Percentiles rank a stretch among this genome's conserved stretches.
phyloP scores from a whole-genome alignment of 331 rosid genomes.

The Saraca asoca region DNA sequence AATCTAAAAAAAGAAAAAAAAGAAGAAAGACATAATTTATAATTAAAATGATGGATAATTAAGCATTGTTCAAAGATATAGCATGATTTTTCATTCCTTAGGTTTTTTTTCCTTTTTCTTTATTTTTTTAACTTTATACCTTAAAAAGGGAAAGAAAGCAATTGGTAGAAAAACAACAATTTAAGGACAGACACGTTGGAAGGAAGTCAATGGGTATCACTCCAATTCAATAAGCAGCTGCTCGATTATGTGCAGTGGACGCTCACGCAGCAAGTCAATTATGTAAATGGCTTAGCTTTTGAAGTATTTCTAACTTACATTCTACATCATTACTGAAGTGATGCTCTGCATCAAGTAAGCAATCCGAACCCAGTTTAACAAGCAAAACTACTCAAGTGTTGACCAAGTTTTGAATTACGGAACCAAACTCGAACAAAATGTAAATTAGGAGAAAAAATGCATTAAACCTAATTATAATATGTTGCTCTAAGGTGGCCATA shows the following conservation, averaged over 20 bases:
- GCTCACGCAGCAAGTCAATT: not conserved
- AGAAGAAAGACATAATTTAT: not conserved
- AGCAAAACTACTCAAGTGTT: too few relatives aligned
- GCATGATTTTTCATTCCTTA: slow-evolving; percentile 10
- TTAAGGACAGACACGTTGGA: slow-evolving; percentile 22
- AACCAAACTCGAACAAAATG: too few relatives aligned
- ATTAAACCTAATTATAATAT: too few relatives aligned
- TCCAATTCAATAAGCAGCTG: slow-evolving; percentile 6
- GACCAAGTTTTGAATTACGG: too few relatives aligned
- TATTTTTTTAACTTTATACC: slow-evolving; percentile 20
- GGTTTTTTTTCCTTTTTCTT: not conserved
- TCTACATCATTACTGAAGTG: not conserved
- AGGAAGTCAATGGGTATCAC: slow-evolving; percentile 19
- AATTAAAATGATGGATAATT: not conserved
- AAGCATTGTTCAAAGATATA: slow-evolving; percentile 25
- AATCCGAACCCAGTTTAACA: not conserved
- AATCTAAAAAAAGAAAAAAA: slow-evolving; percentile 48
- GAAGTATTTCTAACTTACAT: too few relatives aligned
- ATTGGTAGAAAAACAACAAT: slow-evolving; percentile 28
- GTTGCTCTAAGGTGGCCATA: not conserved
- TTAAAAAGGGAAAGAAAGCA: not conserved
- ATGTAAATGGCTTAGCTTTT: not conserved
- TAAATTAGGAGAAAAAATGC: too few relatives aligned
- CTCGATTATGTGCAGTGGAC: not conserved
- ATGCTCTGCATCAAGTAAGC: not conserved